Conservation (phyloP, 139 green algal species). For the Gonium pectorale region DNA sequence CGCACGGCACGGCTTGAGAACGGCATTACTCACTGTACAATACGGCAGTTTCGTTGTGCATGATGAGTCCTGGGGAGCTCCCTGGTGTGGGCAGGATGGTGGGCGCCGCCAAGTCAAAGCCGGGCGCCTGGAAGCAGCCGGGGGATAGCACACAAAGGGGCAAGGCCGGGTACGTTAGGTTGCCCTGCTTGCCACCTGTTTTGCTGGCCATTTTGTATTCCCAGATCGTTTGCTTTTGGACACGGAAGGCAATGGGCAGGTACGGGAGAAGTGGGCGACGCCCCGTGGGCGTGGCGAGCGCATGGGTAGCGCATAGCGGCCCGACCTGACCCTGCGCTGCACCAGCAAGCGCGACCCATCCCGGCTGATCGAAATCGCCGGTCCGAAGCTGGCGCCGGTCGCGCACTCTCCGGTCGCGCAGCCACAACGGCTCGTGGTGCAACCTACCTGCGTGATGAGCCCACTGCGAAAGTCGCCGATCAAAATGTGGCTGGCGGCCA, state of each 20-base stretch:
- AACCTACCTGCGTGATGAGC: conserved; percentile 6
- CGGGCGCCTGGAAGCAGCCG: not conserved
- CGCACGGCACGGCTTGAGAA: too few relatives aligned
- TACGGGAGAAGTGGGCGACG: too few relatives aligned
- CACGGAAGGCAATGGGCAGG: too few relatives aligned
- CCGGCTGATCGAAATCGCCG: not conserved
- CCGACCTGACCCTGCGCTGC: not conserved
- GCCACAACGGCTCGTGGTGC: not conserved
- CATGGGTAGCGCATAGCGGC: not conserved
- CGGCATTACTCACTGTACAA: conserved; percentile 27
- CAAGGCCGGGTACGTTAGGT: too few relatives aligned
- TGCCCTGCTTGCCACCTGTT: too few relatives aligned
- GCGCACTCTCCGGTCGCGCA: not conserved
- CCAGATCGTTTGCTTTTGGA: too few relatives aligned
- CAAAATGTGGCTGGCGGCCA: not conserved
- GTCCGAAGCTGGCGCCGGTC: too few relatives aligned
- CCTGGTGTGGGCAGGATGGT: not conserved
- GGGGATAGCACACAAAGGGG: not conserved
- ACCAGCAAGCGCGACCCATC: not conserved
- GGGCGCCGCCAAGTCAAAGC: conserved; percentile 12
- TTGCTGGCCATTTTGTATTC: too few relatives aligned
- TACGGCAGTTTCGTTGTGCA: conserved; percentile 29
- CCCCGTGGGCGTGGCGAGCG: too few relatives aligned
- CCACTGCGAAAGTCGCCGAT: conserved; percentile 6
- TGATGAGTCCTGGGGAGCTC: not conserved